Base-by-base conservation (phyloP, 306 rosid species). In the Neltuma alba region DNA sequence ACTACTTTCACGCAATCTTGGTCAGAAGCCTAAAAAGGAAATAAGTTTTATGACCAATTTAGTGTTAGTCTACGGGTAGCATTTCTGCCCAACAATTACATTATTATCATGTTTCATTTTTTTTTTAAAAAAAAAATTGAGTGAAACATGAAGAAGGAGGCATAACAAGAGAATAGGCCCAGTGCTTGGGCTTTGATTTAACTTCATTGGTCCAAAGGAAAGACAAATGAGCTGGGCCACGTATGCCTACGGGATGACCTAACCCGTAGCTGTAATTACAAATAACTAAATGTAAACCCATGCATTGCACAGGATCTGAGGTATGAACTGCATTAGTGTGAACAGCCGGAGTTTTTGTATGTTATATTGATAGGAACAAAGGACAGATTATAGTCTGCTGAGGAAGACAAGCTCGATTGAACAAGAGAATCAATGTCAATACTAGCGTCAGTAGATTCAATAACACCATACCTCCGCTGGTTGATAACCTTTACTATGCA, bases 401-500 rank as follows among this genome's bases (percentile, higher is more conserved):
- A 48, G 12, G 41, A 76, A 76, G 41, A 70, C 41, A 41, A 21
- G 75, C 74, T 77, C 40, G 57, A 68, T 72, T 44, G 60, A 45
- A 44, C 80, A 54, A 45, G 44, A 37, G 80, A 57, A 64, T 45
- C 74, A 70, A 72, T 48, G 61, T 54, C 74, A 67, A 72, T 67
- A 65, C 57, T 30, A 58, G 42, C 34, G 79, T 28, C 44, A 55
- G 50, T 47, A 50, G 25, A 57, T 21, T 27, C 23, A 40, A 28
- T 67, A 62, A 79, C 60, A 45, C 60, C 21, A 31, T 90, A 95
- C 99, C 99, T 95, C 99, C 30, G 65, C 89, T 41, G 94, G 90
- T 84, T 88, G 95, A 86, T 92, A 84, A 77, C 99, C 97, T 88
- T 91, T 92, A 47, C 78, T 67, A 62, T 83, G 84, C 99, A 95